Base-by-base conservation (phyloP, 2,329 filamentous ascomycete species). In the Falciphora oryzae region DNA sequence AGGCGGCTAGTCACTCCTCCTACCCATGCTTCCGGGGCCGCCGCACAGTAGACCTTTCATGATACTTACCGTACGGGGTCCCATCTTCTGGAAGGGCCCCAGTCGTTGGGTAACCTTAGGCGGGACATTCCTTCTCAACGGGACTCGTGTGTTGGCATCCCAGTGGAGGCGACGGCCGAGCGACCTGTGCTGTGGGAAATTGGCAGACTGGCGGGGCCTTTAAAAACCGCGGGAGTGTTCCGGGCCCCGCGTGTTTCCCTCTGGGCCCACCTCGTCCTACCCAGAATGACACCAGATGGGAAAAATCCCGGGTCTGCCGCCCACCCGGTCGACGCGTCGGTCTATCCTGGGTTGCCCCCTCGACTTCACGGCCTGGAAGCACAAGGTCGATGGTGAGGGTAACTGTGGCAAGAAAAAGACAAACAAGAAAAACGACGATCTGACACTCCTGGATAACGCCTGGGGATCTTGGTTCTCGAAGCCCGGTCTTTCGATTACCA, bases 161-260 rank as follows among this genome's bases (percentile, higher is more conserved):
- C 44, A 44, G 44, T 53, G 22, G 44, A 53, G 22, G 44, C 44
- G 38, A 44, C 44, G n/a, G 44, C 22, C 44, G 44, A 53, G 44
- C 22, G 44, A 53, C 18, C 18, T 53, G 44, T 22, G 38, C 16
- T 50, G 38, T 50, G 38, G 16, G 44, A 53, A 53, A 53, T 53
- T 53, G 44, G 44, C 38, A 22, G 38, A 50, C 38, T 22, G 38
- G 38, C 44, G 44, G 44, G 22, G 44, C 44, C 22, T 53, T 22
- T 25, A 25, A 53, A 53, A 53, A 53, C 31, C 58, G 58, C 58
- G 58, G 58, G 58, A 60, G 58, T n/a, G 14, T 60, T 60, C 58
- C 58, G 58, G 44, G 58, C 58, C 58, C 58, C 58, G 58, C 58
- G 31, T 60, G 58, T 38, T 60, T 60, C 31, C 31, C 31, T 60